Base-by-base conservation (phyloP, 2,329 filamentous ascomycete genomes). In the Penicillium sp. region DNA sequence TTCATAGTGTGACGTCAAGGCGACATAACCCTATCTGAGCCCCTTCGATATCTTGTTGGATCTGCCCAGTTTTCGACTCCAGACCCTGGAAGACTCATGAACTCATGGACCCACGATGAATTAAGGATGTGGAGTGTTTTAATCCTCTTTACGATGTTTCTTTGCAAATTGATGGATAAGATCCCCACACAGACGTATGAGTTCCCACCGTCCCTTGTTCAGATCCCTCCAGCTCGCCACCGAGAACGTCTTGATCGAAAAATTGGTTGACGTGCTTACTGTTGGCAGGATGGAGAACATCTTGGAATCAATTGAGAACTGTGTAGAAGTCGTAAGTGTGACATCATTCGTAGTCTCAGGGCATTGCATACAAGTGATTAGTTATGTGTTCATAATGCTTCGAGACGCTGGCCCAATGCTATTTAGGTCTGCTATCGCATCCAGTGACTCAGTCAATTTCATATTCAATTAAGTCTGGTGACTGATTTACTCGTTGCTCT, bases 241-340 rank as follows among this genome's bases (percentile, higher is more conserved):
- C 46, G 42, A 50, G 37, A 52, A 8, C 11, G 26, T 24, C 34
- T 54, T 16, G 28, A 23, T 36, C 42, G 26, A 14, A 28, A 24
- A 29, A 43, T 16, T 48, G 37, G 28, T 60, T 61, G 58, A 63
- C 51, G 51, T 58, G 51, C 59, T 45, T 51, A 14, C 40, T 24
- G 26, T 45, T 52, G 44, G 48, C 52, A 56, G 53, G 23, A 52
- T 59, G 59, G 56, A 54, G 51, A 56, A 29, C 45, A 44, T 36
- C 36, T 45, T 54, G 44, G 29, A 44, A 28, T 47, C 13, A 19
- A 28, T 59, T 52, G 13, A 33, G 47, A 24, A 3, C 23, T 23
- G 24, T 49, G 48, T 24, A 29, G 28, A 1, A 23, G 54, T 61
- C 63, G 69, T 71, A 70, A 70, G 60, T 53, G 54, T 71, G 68